Conservation (phyloP, 1,139 yeast genomes). For the Magnusiomyces tetraspermus region DNA sequence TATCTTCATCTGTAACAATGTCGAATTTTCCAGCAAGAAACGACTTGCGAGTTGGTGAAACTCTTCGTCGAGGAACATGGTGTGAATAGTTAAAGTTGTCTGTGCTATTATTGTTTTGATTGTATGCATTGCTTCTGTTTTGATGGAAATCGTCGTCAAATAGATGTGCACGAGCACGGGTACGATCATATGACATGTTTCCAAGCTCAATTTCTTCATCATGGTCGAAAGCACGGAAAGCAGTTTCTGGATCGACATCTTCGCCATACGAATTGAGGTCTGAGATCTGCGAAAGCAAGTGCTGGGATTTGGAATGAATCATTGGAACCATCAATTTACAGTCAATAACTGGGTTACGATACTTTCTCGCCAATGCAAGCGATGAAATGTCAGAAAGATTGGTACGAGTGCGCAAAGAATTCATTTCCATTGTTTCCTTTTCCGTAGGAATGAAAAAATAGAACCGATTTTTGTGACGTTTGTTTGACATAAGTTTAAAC, state of each 20-base stretch:
- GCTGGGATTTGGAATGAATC: slow-evolving; percentile 29
- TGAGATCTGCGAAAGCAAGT: slow-evolving; percentile 18
- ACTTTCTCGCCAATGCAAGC: slow-evolving; percentile 22
- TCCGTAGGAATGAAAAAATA: slow-evolving; percentile 26
- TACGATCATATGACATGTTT: background rate
- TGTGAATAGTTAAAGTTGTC: background rate
- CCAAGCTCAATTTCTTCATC: background rate
- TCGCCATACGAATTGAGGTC: slow-evolving; percentile 2
- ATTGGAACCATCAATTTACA: slow-evolving; percentile 29
- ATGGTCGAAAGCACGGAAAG: slow-evolving; percentile 9
- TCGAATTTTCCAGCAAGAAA: slow-evolving; percentile 21
- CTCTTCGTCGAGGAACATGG: background rate
- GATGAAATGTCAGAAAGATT: slow-evolving; percentile 17
- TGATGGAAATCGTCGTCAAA: background rate
- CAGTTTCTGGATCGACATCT: slow-evolving; percentile 7
- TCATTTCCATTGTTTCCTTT: slow-evolving; percentile 20
- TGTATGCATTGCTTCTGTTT: background rate
- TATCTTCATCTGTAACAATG: slow-evolving; percentile 24
- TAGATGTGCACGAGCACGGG: background rate
- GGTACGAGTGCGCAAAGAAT: slow-evolving; percentile 9
- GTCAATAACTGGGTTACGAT: slow-evolving; percentile 29
- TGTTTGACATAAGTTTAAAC: slow-evolving; percentile 26
- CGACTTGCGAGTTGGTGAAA: background rate
- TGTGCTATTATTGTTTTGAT: background rate
- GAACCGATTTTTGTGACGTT: slow-evolving; percentile 22